Base-by-base conservation (phyloP, 2,329 filamentous ascomycete species). In the Hypoxylon rubiginosum region DNA sequence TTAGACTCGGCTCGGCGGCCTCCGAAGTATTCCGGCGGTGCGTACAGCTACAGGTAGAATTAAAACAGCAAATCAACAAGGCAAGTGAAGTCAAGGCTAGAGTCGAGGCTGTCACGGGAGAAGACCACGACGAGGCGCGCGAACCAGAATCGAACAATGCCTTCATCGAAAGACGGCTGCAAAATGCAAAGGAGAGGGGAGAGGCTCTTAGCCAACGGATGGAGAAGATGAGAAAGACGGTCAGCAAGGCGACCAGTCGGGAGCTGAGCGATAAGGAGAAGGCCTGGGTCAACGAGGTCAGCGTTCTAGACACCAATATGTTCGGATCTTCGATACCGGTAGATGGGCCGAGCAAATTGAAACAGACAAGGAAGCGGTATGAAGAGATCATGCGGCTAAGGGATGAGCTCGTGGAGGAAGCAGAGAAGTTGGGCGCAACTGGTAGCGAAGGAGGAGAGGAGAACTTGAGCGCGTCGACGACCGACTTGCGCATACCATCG, bases 1-100 rank as follows among this genome's bases (percentile, higher is more conserved):
- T 91, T 70, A 84, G 83, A 10, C 83, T 94, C 10, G 91, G 91
- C 15, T 81, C 86, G 46, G 91, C 90, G 1, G 91, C 90, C 0
- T 87, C 91, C 1, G 91, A 93, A 72, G 82, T 94, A 5, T 94
- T 94, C 79, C 84, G 89, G 26, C 85, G 89, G 58, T 92, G 91
- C 66, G 86, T 91, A 70, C 84, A 88, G 49, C 83, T 94, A 26
- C 89, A 91, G 72, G 81, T 83, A 17, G 91, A 94, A 74, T 83
- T 94, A 45, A 83, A 82, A 68, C 86, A 89, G 66, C 91, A 94
- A 75, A 85, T 94, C 24, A 81, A 80, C 66, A 88, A 90, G 70
- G 89, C 88, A 28, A 87, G 88, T 58, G 87, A 91, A 72, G 85
- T 92, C 43, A 88, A 88, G 74, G 81, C 83, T 41, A 87, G 88